Evolutionary conservation across 1,284 basidiomycete genomes (phyloP), one percentile per base, ranked within the genome.

Genomic region (Ganoderma lucidum): DNA sequence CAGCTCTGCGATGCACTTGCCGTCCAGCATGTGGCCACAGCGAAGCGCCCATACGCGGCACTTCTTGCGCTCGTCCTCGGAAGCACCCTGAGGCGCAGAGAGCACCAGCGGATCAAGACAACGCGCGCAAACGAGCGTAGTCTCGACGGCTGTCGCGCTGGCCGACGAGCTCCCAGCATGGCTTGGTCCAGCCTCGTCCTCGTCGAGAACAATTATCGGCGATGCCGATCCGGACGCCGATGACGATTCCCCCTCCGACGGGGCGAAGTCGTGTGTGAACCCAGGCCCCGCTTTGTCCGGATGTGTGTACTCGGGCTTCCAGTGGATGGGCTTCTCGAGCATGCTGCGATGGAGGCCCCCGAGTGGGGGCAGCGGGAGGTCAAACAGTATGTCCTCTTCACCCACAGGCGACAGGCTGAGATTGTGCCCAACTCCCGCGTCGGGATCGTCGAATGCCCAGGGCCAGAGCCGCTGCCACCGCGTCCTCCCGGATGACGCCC

Each of bases 11-110:
- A 91, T 79, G 73, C 92, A 94, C 76, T 90, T 91, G 58, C 91
- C 93, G 73, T 94, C 93, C 2, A 94, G 83, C 74, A 94, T 80
- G 75, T 94, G 92, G 0, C 92, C 92, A 68, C 92, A 94, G 48
- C 90, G 83, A 66, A 94, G 79, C 2, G 85, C 88, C 91, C 91
- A 93, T 3, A 93, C 79, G 58, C 85, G 83, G 65, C 83, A 80
- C 45, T 78, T 79, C 58, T 80, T 80, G 30, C 75, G 78, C 55
- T 79, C 82, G 39, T 81, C 80, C 30, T 79, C 76, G 4, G 77
- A 68, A 5, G 66, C 79, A n/a, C 75, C 70, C 12, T 80, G 80
- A 2, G 78, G 78, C 14, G 79, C 79, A 8, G 77, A 66, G 17
- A 83, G 74, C 32, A 90, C 77, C 3, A 93, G 82, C 0, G 89